Base-by-base conservation (phyloP, 2,329 filamentous ascomycete species). In the Alternaria conjuncta region DNA sequence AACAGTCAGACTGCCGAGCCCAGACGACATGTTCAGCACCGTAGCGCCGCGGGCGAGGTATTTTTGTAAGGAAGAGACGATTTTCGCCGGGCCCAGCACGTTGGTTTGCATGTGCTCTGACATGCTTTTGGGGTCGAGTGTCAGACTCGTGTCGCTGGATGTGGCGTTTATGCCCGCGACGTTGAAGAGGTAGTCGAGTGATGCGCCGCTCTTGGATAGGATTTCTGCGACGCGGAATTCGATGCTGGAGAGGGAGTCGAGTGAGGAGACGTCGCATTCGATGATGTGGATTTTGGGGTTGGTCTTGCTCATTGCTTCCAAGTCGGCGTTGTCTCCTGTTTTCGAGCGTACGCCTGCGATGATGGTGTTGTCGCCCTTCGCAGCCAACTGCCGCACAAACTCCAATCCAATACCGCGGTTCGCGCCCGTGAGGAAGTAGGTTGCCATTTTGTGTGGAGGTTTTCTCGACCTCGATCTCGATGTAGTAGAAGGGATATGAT, bases 81-180 rank as follows among this genome's bases (percentile, higher is more conserved):
- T 77, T 60, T 83, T 83, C 1, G 83, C 83, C 0, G 84, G 84
- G 0, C 84, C 84, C 18, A 85, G 58, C 4, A 85, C 83, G 58
- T 86, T 86, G 65, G 80, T 72, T 25, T 77, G 71, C 54, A 86
- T 80, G 53, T 84, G 80, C n/a, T 78, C 68, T 3, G 75, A 44
- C 26, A 85, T 66, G 2, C 75, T 78, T 1, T 75, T 72, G 0
- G 79, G 67, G 10, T 78, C 78, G 2, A 85, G 77, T 1, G 74
- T 78, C 18, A 85, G 69, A 21, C 77, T 79, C 15, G 73, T 82
- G 55, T 84, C 78, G 9, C 69, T 57, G 0, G 76, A 70, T 1
- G 75, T 71, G 21, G 74, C 69, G 60, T 84, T 82, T 64, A 84
- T 80, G 15, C 79, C 82, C 0, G 81, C 81, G 44, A 82, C 75